These are phyloP conservation scores for Penicillium aurantiogriseum DNA, from an alignment of 2,329 filamentous ascomycete genomes.

Conservation along the genomic window DNA sequence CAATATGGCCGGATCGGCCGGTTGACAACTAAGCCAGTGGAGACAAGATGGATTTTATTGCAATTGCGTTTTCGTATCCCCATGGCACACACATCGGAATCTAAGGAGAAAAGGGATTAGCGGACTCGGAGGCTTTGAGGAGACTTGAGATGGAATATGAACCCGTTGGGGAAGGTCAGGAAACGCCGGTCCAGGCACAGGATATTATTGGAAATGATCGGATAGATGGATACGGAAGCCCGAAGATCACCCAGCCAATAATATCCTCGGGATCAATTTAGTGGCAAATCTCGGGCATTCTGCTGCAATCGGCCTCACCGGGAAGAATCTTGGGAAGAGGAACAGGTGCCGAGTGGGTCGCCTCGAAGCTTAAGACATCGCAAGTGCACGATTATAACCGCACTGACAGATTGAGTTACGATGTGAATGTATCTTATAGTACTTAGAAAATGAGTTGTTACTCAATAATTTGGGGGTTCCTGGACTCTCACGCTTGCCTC, in stretches of 20 bases:
- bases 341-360: background rate
- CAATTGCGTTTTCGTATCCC: background rate
- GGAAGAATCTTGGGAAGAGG: background rate
- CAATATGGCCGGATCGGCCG: background rate
- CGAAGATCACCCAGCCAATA: slow-evolving; percentile 3
- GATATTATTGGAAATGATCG: slow-evolving; percentile 1
- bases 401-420: too few species aligned
- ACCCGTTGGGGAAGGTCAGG: background rate
- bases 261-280: slow-evolving; percentile 1
- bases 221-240: background rate
- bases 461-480: too few species aligned
- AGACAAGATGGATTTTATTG: background rate
- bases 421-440: background rate
- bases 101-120: background rate
- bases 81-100: background rate
- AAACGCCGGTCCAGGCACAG: background rate
- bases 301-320: slow-evolving; percentile 1
- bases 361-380: background rate
- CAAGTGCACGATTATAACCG: too few species aligned
- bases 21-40: background rate
- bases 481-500: background rate
- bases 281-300: background rate
- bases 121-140: background rate
- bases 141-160: background rate
- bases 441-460: rapidly evolving